These are phyloP conservation scores for Tetrapisispora nanseiensis DNA, from an alignment of 805 yeast genomes.

Conservation along the genomic window DNA sequence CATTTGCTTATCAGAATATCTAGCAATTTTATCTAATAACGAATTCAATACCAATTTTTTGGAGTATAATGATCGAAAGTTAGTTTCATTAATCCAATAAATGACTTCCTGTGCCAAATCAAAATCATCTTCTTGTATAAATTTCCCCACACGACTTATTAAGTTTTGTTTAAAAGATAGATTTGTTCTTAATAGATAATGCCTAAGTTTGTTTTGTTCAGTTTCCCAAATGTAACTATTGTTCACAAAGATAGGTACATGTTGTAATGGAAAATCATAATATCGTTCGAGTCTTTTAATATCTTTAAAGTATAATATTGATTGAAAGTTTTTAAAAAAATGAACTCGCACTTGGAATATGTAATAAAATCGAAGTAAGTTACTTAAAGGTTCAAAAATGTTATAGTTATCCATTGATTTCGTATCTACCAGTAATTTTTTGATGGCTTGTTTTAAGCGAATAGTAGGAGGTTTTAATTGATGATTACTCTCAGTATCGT, in stretches of 20 bases:
- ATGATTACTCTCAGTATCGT: constrained; percentile 17
- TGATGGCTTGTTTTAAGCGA: constrained; percentile 11
- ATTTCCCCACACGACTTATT: constrained; percentile 7
- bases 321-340: constrained; percentile 14
- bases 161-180: constrained; percentile 9
- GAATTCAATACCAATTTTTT: constrained; percentile 16
- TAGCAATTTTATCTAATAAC: constrained; percentile 13
- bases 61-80: constrained; percentile 8
- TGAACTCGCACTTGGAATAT: constrained; percentile 16
- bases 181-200: constrained; percentile 18
- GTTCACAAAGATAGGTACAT: constrained; percentile 9
- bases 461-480: constrained; percentile 20
- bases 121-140: constrained; percentile 21
- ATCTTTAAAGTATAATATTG: constrained; percentile 13
- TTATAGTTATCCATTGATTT: neutral
- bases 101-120: constrained; percentile 15
- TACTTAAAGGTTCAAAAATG: neutral
- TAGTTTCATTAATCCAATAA: constrained; percentile 19
- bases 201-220: constrained; percentile 17
- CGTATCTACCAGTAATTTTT: constrained; percentile 1
- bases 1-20: constrained; percentile 15
- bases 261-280: constrained; percentile 19
- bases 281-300: constrained; percentile 15
- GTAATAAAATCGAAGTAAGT: constrained; percentile 13
- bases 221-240: constrained; percentile 10